Evolutionary conservation across 352 stramenopile genomes (phyloP).

Genomic region (Globisporangium viniferum): DNA sequence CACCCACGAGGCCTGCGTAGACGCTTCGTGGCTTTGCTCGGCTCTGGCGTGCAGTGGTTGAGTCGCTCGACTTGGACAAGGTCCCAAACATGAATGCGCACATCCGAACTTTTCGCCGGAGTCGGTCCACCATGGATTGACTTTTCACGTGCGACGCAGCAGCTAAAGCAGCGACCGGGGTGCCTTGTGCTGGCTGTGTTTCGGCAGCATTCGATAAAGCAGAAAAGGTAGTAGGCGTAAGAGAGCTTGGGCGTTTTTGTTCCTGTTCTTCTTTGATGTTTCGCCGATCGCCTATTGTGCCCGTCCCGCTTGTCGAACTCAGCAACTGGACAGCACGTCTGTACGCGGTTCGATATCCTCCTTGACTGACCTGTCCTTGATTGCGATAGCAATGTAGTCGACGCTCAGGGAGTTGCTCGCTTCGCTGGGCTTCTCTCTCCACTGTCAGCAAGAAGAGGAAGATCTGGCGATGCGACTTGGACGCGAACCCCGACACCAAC

Average conservation of each 20-base stretch:
- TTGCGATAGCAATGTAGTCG: not conserved
- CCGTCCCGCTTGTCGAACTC: not conserved
- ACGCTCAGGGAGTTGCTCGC: not conserved
- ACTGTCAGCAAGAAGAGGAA: constrained; percentile 24
- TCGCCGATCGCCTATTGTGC: not conserved
- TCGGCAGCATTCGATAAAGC: not conserved
- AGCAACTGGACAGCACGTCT: constrained; percentile 4
- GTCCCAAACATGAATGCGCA: constrained; percentile 28
- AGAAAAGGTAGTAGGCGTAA: not conserved
- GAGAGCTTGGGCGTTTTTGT: not conserved
- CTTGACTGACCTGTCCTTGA: not conserved
- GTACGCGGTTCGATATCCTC: constrained; percentile 1
- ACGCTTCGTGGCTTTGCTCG: not conserved
- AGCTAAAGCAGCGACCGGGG: not conserved
- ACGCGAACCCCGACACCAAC: constrained; percentile 19
- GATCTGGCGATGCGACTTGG: constrained; percentile 25
- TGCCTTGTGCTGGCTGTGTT: not conserved
- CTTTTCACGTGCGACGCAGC: not conserved
- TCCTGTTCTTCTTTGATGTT: not conserved
- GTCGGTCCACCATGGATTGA: constrained; percentile 24
- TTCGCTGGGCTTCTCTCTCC: constrained; percentile 10
- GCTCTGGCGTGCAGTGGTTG: not conserved
- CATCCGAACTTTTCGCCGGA: constrained; percentile 32
- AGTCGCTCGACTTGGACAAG: not conserved
- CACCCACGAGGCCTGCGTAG: not conserved